Evolutionary conservation across 169 alveolate species (phyloP).

Genomic region (Eimeria necatrix): DNA sequence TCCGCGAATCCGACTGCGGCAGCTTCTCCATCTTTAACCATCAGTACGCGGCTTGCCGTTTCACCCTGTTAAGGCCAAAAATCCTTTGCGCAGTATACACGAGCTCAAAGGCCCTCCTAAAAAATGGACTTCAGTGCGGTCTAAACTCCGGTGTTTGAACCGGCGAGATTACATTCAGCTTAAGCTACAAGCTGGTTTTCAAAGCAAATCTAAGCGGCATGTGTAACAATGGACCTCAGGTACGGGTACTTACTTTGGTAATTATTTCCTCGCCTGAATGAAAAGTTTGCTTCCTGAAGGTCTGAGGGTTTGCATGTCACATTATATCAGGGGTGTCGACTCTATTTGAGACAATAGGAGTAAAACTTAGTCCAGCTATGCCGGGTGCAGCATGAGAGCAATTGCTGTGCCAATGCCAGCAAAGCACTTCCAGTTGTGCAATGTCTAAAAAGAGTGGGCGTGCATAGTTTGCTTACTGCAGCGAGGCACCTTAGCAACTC

Average conservation of each 20-base stretch:
- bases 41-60: slow-evolving; percentile 43
- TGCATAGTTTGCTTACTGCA: slow-evolving; percentile 41
- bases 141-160: background rate
- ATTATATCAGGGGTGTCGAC: background rate
- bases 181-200: background rate
- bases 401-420: no score
- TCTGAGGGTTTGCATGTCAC: slow-evolving; percentile 33
- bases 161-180: background rate
- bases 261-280: slow-evolving; percentile 70
- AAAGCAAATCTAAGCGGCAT: background rate
- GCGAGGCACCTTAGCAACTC: slow-evolving; percentile 70
- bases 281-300: slow-evolving; percentile 69
- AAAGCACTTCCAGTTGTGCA: no score
- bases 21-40: slow-evolving; percentile 82
- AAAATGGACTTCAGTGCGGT: background rate
- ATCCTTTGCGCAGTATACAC: background rate
- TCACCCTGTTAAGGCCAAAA: slow-evolving; percentile 17
- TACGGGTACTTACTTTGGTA: slow-evolving; percentile 6
- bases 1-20: slow-evolving; percentile 67
- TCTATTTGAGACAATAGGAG: no score
- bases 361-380: no score
- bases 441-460: background rate
- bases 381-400: no score
- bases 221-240: background rate
- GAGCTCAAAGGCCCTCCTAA: no score